phyloP scores from a whole-genome alignment of 495 filamentous ascomycete species.

The Haplographium delicatum region DNA sequence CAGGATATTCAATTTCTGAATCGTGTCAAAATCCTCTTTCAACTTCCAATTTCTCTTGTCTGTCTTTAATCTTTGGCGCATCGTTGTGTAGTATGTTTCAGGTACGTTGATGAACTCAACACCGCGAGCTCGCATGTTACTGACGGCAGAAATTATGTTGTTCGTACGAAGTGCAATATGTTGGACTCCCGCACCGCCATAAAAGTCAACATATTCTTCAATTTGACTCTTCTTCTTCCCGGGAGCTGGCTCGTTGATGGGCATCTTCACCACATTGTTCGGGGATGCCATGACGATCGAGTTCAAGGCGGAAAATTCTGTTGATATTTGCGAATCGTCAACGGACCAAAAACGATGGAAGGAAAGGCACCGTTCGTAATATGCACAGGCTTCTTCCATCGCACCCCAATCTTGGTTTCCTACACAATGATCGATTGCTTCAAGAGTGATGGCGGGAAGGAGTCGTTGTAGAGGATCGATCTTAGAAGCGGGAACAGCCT shows the following conservation, averaged over 20 bases:
- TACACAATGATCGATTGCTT: slow-evolving; percentile 85
- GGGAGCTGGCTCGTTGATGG: slow-evolving; percentile 89
- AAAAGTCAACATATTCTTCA: slow-evolving; percentile 88
- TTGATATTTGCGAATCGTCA: slow-evolving; percentile 81
- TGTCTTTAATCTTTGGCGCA: slow-evolving; percentile 58
- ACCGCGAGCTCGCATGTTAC: slow-evolving; percentile 68
- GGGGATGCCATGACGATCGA: slow-evolving; percentile 82
- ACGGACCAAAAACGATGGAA: slow-evolving; percentile 96
- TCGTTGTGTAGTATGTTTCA: slow-evolving; percentile 71
- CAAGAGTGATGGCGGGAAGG: slow-evolving; percentile 59
- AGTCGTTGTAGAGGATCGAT: slow-evolving; percentile 42
- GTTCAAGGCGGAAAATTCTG: slow-evolving; percentile 80
- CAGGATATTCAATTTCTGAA: slow-evolving; percentile 71
- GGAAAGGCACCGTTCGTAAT: slow-evolving; percentile 82
- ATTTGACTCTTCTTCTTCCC: slow-evolving; percentile 86
- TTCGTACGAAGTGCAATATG: slow-evolving; percentile 80
- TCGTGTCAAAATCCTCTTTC: slow-evolving; percentile 67
- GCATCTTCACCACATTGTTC: slow-evolving; percentile 87
- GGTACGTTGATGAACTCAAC: slow-evolving; percentile 89
- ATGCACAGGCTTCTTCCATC: slow-evolving; percentile 79
- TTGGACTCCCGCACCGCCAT: slow-evolving; percentile 80
- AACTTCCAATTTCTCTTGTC: slow-evolving; percentile 47
- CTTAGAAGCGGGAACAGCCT: slow-evolving; percentile 29
- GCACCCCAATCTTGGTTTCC: slow-evolving; percentile 89
- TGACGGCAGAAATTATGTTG: slow-evolving; percentile 71